Percentiles rank a stretch among this genome's conserved stretches.
These are phyloP conservation scores for Apophysomyces ossiformis DNA, from an alignment of 371 early-diverging fungal species.

Conservation along the genomic window DNA sequence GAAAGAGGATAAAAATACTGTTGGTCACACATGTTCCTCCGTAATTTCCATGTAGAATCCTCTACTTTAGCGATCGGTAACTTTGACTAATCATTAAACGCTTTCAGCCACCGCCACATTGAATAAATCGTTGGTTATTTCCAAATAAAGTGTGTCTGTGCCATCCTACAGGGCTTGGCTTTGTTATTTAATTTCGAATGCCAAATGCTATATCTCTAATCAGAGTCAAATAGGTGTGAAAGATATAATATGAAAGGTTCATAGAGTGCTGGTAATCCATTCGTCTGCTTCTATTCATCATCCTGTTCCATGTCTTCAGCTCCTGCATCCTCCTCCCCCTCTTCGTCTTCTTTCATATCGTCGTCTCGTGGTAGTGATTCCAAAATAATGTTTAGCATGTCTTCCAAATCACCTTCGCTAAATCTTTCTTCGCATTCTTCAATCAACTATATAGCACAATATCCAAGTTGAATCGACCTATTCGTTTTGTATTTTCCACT, in stretches of 20 bases:
- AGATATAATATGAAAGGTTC: no score
- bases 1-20: no score
- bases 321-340: conserved; percentile 34
- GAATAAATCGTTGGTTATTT: no score
- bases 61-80: no score
- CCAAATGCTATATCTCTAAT: no score
- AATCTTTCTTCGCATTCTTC: conserved; percentile 73
- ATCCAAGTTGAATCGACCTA: not conserved
- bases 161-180: no score
- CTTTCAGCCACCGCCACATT: no score
- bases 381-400: conserved; percentile 41
- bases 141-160: no score
- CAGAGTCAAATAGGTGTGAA: not conserved
- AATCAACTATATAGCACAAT: conserved; percentile 46
- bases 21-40: no score
- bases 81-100: no score
- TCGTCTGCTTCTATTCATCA: not conserved
- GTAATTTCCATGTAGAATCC: no score
- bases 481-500: not conserved
- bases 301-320: conserved; percentile 16
- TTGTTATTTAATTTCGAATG: no score
- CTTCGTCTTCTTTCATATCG: conserved; percentile 47
- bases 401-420: conserved; percentile 49
- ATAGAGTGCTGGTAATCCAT: not conserved
- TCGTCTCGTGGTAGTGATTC: conserved; percentile 50